Conservation (phyloP, 352 stramenopile genomes). For the Globisporangium okanoganense region DNA sequence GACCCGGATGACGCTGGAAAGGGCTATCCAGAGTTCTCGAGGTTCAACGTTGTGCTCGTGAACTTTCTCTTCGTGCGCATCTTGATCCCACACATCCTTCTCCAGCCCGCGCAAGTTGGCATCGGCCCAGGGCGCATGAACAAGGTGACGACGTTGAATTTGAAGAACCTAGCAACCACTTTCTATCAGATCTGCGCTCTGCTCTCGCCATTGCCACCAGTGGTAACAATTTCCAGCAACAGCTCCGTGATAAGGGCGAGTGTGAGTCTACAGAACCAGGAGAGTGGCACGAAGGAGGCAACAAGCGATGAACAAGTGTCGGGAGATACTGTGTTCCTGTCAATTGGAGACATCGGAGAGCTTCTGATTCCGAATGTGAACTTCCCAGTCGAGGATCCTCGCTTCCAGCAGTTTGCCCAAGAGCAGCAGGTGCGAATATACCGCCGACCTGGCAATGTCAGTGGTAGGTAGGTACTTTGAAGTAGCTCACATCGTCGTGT, state of each 20-base stretch:
- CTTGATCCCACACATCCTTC: constrained; percentile 52
- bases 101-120: constrained; percentile 43
- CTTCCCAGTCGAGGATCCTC: constrained; percentile 24
- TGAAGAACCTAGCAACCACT: constrained; percentile 45
- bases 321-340: constrained; percentile 18
- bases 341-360: constrained; percentile 25
- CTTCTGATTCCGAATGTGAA: constrained; percentile 24
- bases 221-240: constrained; percentile 4
- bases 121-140: constrained; percentile 26
- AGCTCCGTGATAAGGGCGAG: not conserved
- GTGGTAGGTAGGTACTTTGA: no score
- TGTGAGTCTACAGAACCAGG: not conserved
- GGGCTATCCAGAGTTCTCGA: constrained; percentile 13
- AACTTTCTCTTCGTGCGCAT: constrained; percentile 65
- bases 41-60: constrained; percentile 51
- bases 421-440: constrained; percentile 20
- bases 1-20: not conserved
- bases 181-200: constrained; percentile 44
- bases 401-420: constrained; percentile 23
- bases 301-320: not conserved
- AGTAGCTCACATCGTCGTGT: not conserved
- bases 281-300: not conserved
- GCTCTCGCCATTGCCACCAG: constrained; percentile 38
- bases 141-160: constrained; percentile 27
- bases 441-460: not conserved